Evolutionary conservation across 148 eudicot genomes (phyloP), one percentile per base, ranked within the genome.

Genomic region (Arctostaphylos glauca): DNA sequence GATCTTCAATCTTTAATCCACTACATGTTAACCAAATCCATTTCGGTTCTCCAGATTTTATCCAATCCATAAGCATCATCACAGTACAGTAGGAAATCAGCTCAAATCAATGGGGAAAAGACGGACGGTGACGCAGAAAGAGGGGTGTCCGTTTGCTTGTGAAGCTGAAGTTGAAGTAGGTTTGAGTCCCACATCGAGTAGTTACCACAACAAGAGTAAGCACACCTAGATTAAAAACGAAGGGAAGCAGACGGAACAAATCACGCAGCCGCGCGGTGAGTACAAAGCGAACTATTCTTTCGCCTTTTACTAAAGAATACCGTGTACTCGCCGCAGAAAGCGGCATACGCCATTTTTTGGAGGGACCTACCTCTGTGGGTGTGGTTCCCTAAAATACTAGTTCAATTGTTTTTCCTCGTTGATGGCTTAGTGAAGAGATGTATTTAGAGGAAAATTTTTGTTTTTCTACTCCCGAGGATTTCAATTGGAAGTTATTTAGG

Each of bases 221-320:
- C 16, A 13, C 38, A 12, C 10, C 10, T 12, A 9, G 0, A 52
- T 1, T 5, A 68, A 71, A 81, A 25, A 0, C 16, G 60, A 23
- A 41, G 23, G 0, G 5, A 67, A 52, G 58, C 8, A 0, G 3
- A 0, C 0, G 10, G 6, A 0, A 0, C 0, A 23, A 43, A 5
- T 4, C 54, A 56, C 56, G 79, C 84, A 56, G 84, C 79, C 72
- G 56, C 67, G 84, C 71, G 49, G 79, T 46, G 79, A 74, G n/a
- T 56, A 76, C 84, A 83, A 21, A 83, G 81, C 84, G 76, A 84
- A 84, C 80, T 84, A 73, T 74, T 84, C 83, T 84, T 84, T 84
- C 83, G 83, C 80, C 86, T 80, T 80, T 81, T 84, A 80, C 86
- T 84, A 84, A 79, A 79, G 82, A 84, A 79, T 84, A 79, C 83